phyloP scores from a whole-genome alignment of 2,329 filamentous ascomycete species.

The Sporothrix protearum region DNA sequence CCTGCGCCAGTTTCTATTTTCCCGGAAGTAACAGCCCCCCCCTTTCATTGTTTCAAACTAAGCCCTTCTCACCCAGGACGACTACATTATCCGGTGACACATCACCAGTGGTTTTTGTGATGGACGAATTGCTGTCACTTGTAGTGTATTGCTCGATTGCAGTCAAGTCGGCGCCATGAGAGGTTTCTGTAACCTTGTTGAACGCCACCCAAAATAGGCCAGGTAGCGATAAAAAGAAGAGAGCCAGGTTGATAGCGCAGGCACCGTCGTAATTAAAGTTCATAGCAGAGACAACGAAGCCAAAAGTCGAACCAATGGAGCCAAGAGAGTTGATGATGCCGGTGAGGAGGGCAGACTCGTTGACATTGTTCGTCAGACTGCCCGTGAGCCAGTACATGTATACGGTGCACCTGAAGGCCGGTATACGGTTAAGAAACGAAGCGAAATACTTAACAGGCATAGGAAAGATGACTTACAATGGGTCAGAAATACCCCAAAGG shows the following conservation, averaged over 20 bases:
- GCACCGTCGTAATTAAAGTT: constrained; percentile 21
- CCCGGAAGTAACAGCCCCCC: no score
- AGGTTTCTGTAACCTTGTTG: constrained; percentile 13
- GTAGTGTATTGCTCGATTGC: neutral
- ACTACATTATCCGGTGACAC: neutral
- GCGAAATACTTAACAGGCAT: no score
- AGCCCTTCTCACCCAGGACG: neutral
- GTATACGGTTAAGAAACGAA: no score
- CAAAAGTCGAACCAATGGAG: constrained; percentile 19
- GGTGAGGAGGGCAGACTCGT: constrained; percentile 20
- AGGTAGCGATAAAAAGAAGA: constrained; percentile 14
- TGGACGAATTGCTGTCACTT: neutral
- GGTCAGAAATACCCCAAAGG: constrained; percentile 26
- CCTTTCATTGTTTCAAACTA: no score
- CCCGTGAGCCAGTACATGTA: constrained; percentile 28
- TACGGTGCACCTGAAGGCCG: constrained; percentile 20
- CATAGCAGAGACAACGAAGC: constrained; percentile 22
- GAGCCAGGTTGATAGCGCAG: constrained; percentile 22
- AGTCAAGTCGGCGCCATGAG: constrained; percentile 12
- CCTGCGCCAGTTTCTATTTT: no score
- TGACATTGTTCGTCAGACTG: constrained; percentile 25
- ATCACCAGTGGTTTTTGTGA: constrained; percentile 34
- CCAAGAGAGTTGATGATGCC: constrained; percentile 17
- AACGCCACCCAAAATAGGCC: constrained; percentile 18
- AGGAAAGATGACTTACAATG: constrained; percentile 19